Evolutionary conservation across 1,284 basidiomycete genomes (phyloP).

Genomic region (Ceratobasidium sp.): DNA sequence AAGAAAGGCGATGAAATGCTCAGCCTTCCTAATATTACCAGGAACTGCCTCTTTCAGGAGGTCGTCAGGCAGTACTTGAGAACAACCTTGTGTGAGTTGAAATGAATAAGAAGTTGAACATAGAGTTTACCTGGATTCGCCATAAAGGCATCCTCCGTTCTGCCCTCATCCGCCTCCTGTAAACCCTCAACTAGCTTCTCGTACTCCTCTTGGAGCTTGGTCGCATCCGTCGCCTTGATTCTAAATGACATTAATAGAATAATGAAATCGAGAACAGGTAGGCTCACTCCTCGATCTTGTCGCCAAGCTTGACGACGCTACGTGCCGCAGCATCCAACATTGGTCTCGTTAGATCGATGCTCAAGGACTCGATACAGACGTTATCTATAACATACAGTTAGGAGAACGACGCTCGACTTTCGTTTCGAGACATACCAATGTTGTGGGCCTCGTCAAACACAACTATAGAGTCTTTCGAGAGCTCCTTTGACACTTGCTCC

Average conservation of each 20-base stretch:
- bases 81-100: not conserved
- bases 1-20: slow-evolving; percentile 98
- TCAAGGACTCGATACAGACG: slow-evolving; percentile 98
- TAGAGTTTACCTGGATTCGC: slow-evolving; percentile 78
- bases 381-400: slow-evolving; percentile 68
- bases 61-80: slow-evolving; percentile 87
- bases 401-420: not conserved
- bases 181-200: slow-evolving; percentile 94
- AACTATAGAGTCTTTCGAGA: slow-evolving; percentile 97
- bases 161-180: slow-evolving; percentile 71
- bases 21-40: slow-evolving; percentile 97
- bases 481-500: slow-evolving; percentile 97
- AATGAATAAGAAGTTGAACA: slow-evolving; percentile 37
- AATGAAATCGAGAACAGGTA: not conserved
- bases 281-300: slow-evolving; percentile 91
- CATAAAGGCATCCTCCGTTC: slow-evolving; percentile 84
- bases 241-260: slow-evolving; percentile 55
- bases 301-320: slow-evolving; percentile 85
- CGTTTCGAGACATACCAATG: slow-evolving; percentile 67
- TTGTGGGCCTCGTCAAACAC: slow-evolving; percentile 99
- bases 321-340: slow-evolving; percentile 96
- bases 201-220: slow-evolving; percentile 96
- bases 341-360: slow-evolving; percentile 96
- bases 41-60: slow-evolving; percentile 94
- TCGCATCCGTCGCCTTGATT: slow-evolving; percentile 92